Evolutionary conservation across 1,139 yeast species (phyloP).

Genomic region (Lodderomyces theae): DNA sequence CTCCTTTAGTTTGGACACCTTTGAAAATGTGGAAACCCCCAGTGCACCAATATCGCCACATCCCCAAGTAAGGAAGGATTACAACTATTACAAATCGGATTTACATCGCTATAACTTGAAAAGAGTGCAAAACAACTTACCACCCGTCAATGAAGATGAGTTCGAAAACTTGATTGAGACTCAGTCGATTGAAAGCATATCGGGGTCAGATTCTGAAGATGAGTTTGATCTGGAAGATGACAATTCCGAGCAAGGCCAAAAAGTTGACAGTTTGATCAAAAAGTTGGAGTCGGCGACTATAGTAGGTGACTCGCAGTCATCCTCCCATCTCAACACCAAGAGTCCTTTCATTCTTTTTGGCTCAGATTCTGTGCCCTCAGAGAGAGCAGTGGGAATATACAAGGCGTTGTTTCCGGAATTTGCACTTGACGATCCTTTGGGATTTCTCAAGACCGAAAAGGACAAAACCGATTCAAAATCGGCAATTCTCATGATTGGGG

Average conservation of each 20-base stretch:
- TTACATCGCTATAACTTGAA: conserved; percentile 60
- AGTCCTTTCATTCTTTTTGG: conserved; percentile 61
- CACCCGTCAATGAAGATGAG: conserved; percentile 53
- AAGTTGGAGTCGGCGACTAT: conserved; percentile 20
- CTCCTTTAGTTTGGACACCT: conserved; percentile 52
- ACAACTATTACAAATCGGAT: conserved; percentile 59
- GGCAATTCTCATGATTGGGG: conserved; percentile 91
- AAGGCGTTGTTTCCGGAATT: conserved; percentile 56
- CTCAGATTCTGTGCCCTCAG: conserved; percentile 42
- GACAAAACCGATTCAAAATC: conserved; percentile 38
- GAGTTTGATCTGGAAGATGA: conserved; percentile 10
- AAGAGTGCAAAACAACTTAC: conserved; percentile 45
- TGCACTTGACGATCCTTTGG: conserved; percentile 39
- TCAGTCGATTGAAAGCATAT: conserved; percentile 54
- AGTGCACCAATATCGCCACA: conserved; percentile 10
- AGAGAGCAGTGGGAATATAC: conserved; percentile 63
- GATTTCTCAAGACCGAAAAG: conserved; percentile 17
- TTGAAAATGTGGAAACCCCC: conserved; percentile 13
- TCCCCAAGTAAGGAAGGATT: conserved; percentile 15
- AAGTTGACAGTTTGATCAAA: conserved; percentile 36
- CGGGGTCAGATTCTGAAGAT: conserved; percentile 47
- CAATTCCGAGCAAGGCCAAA: conserved; percentile 20
- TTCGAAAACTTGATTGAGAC: conserved; percentile 56
- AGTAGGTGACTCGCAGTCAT: conserved; percentile 26
- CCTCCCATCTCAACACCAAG: conserved; percentile 58